These are phyloP conservation scores for Volvox carteri DNA, from an alignment of 163 green algal genomes.

Conservation along the genomic window DNA sequence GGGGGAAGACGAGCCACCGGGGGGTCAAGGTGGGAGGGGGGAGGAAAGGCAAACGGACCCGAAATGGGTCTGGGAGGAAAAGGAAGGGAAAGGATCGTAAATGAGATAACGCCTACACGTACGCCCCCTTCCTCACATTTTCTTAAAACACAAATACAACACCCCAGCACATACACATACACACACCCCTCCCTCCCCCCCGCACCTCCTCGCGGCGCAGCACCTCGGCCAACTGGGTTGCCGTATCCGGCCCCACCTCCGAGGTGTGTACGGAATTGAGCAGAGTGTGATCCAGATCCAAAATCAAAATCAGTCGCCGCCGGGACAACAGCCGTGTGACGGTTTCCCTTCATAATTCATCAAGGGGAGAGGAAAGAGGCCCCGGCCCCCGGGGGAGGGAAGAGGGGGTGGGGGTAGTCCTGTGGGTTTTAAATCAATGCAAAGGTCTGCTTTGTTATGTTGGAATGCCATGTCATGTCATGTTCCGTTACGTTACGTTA, in stretches of 20 bases:
- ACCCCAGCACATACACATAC: background rate
- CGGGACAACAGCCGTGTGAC: slow-evolving; percentile 62
- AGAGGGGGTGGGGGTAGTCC: too few species aligned
- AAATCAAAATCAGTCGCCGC: slow-evolving; percentile 87
- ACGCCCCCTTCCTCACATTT: too few species aligned
- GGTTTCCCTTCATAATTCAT: too few species aligned
- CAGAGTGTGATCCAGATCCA: slow-evolving; percentile 98
- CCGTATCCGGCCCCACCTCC: slow-evolving; percentile 62
- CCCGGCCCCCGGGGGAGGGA: too few species aligned
- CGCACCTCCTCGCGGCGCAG: slow-evolving; percentile 25
- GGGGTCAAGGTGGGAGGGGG: background rate
- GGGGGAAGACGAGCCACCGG: background rate
- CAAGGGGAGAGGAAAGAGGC: too few species aligned
- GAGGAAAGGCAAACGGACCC: background rate
- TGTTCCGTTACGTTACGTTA: too few species aligned
- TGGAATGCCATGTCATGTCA: too few species aligned
- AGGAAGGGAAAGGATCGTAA: background rate
- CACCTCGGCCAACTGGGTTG: slow-evolving; percentile 18
- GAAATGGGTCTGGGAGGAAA: background rate
- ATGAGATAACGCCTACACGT: background rate
- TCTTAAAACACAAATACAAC: background rate
- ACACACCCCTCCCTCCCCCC: background rate
- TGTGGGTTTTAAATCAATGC: too few species aligned
- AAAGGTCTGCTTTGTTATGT: too few species aligned
- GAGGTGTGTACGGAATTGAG: slow-evolving; percentile 85